Conservation (phyloP, 805 yeast genomes). For the Kodamaea hsintzibuensis region DNA sequence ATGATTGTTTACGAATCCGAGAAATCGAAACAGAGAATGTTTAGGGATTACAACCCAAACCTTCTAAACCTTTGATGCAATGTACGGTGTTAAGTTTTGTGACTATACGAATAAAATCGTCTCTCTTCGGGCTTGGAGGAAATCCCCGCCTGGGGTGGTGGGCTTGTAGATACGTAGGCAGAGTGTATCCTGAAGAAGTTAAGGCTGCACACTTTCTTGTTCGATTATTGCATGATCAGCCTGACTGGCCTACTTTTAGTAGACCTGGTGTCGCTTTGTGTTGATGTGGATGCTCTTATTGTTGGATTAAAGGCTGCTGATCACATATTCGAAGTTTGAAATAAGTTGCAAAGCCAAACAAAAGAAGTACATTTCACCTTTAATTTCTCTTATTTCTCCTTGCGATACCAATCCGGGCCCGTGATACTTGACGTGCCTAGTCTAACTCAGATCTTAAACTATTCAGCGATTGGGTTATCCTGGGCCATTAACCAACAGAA, state of each 20-base stretch:
- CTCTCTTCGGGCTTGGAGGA: neutral
- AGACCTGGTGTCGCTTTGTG: neutral
- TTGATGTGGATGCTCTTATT: neutral
- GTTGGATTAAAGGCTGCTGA: neutral
- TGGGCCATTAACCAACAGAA: neutral
- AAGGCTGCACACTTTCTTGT: neutral
- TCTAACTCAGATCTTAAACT: neutral
- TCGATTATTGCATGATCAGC: neutral
- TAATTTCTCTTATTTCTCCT: neutral
- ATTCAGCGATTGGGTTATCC: neutral
- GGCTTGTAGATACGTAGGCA: neutral
- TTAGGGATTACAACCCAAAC: neutral
- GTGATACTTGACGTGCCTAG: neutral
- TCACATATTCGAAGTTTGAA: constrained; percentile 1
- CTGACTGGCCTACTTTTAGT: neutral
- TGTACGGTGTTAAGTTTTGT: neutral
- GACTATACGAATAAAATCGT: neutral
- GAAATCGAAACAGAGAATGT: neutral
- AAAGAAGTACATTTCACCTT: neutral
- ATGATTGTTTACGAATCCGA: neutral
- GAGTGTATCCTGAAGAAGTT: neutral
- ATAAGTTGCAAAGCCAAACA: neutral
- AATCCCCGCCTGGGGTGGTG: neutral
- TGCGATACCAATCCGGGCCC: neutral
- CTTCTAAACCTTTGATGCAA: neutral